Base-by-base conservation (phyloP, 345 rosid species). In the Citrus sinensis region DNA sequence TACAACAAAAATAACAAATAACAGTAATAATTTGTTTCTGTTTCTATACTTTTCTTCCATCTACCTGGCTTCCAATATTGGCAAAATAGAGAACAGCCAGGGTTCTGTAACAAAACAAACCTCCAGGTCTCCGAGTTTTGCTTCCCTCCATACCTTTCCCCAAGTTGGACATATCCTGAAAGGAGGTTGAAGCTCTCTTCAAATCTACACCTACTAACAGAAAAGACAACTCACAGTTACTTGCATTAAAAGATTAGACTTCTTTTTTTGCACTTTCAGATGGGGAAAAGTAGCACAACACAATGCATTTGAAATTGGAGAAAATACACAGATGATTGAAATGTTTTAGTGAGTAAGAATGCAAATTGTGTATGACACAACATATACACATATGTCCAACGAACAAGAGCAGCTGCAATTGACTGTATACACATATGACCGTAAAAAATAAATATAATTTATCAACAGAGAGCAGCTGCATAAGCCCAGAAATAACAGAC, bases 171-270 rank as follows among this genome's bases (percentile, higher is more conserved):
- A 30, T 59, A 76, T 63, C 69, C 62, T 60, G 76, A 67, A 80
- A 63, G 59, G 70, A 56, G 70, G 88, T 67, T 59, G 82, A 77
- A 74, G 74, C 64, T 42, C 65, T 83, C 78, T 79, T 66, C 79
- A 54, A 29, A 74, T 79, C 78, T 60, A 29, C 30, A 29, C 30
- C 30, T 29, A 29, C 30, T 29, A 71, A 75, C 51, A 76, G 61
- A 40, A 80, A 22, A 37, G 66, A 55, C 17, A 46, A 76, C 63
- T 40, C 25, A 5, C 24, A 35, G 17, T 84, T 58, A 80, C 59
- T 76, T 42, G 58, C 69, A 29, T n/a, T 4, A 46, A 19, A 7
- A 16, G 59, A 22, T 60, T 60, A 64, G 19, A 68, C 49, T 29
- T 73, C 20, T 35, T 49, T 40, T 25, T 39, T 0, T 35, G 20